Conservation (phyloP, 352 stramenopile species). For the Pythium sukuiense region DNA sequence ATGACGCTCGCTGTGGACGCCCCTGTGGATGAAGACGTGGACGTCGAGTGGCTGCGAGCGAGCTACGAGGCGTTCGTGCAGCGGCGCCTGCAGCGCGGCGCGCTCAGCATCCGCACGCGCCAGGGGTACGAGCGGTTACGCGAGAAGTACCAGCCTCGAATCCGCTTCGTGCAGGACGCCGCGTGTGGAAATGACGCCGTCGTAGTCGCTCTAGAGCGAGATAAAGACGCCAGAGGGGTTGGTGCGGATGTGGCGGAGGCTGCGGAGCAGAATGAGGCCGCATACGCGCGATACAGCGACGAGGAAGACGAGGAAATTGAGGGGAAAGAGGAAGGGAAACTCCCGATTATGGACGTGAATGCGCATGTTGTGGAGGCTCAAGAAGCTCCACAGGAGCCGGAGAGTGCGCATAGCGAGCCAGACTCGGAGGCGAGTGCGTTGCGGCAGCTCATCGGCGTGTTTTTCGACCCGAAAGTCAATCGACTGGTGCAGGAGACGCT, state of each 20-base stretch:
- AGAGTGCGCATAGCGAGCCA: neutral
- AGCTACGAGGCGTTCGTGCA: constrained; percentile 28
- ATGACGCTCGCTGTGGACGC: neutral
- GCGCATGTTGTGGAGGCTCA: neutral
- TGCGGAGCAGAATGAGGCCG: neutral
- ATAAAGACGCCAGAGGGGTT: neutral
- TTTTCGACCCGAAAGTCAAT: constrained; percentile 42
- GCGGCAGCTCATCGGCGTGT: constrained; percentile 32
- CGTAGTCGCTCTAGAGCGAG: neutral
- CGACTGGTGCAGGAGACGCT: constrained; percentile 40
- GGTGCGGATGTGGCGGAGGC: neutral
- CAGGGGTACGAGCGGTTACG: constrained; percentile 24
- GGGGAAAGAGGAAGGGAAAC: neutral
- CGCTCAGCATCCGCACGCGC: constrained; percentile 21
- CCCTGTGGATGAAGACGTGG: constrained; percentile 1
- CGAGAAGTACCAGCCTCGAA: constrained; percentile 35
- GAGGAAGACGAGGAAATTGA: constrained; percentile 8
- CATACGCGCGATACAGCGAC: constrained; percentile 6
- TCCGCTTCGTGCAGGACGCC: constrained; percentile 28
- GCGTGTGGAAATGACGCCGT: neutral
- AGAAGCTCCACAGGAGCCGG: neutral
- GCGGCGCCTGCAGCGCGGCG: constrained; percentile 17
- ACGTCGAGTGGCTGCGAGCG: constrained; percentile 8
- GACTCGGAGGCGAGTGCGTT: constrained; percentile 13
- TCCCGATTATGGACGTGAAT: neutral